Evolutionary conservation across 768 basidiomycete genomes (phyloP), one percentile per base, ranked within the genome.

Genomic region (Auricularia cornea): DNA sequence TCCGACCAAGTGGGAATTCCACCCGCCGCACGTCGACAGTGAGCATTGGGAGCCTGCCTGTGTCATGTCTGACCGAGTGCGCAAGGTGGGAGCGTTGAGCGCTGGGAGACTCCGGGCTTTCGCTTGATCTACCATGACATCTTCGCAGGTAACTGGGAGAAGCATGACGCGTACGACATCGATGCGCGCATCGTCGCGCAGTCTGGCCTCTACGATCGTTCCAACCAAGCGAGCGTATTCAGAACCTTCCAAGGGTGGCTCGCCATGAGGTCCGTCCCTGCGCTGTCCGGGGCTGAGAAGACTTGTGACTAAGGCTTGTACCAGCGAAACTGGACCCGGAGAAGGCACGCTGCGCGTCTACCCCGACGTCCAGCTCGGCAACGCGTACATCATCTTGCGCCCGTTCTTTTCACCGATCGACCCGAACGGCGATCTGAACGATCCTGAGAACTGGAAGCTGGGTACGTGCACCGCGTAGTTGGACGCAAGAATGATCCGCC

Each of bases 191-290:
- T 90, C 30, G 71, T 83, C 63, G 89, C 88, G 1, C 74, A 81
- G 29, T 83, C 82, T 68, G 85, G 88, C 70, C 67, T 91, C 65
- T 89, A 89, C 69, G 72, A 85, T 65, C 74, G 65, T 10, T 63
- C 65, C 16, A 66, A 66, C 60, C 65, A 66, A 56, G 65, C 63
- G 14, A 44, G 71, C 59, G 64, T 67, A 52, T 71, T 78, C 81
- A 23, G 82, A 72, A 62, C 77, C 2, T 91, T 86, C 76, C 89
- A 90, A 68, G 89, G 88, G 20, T 91, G 89, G 89, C 71, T 88
- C 16, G 80, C 87, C 1, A 77, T 88, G 78, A 86, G 84, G 85
- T 87, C 54, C 3, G 69, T 60, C 83, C 81, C 79, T n/a, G n/a
- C 33, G 33, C 30, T 1, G 65, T 20, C 71, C 65, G 18, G 12